A percentile compares a stretch with the other conserved stretches of the same genome.
These are phyloP conservation scores for Entophlyctis luteolus DNA, from an alignment of 192 early-diverging fungal species.

Conservation along the genomic window DNA sequence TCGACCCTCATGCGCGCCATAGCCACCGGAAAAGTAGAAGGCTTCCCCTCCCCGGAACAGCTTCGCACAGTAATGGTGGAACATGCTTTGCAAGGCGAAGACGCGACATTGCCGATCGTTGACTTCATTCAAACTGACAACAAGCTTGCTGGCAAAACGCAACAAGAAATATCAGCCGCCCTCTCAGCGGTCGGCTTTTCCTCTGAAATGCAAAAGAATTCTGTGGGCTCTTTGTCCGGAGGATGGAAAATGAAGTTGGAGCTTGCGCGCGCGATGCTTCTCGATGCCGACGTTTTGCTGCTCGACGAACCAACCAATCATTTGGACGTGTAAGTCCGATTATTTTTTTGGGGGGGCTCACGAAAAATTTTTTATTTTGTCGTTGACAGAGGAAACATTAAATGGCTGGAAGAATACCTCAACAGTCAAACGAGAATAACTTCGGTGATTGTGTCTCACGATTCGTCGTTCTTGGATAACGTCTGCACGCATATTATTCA, in stretches of 20 bases:
- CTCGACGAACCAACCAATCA: constrained; percentile 94
- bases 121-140: constrained; percentile 47
- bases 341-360: no score
- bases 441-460: constrained; percentile 74
- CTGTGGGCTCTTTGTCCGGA: constrained; percentile 50
- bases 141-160: constrained; percentile 25
- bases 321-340: constrained; percentile 69
- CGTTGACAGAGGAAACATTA: constrained; percentile 65
- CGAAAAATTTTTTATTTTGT: no score
- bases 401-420: constrained; percentile 75
- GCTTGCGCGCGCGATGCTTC: constrained; percentile 55
- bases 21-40: constrained; percentile 48
- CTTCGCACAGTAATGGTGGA: constrained; percentile 54
- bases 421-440: constrained; percentile 63
- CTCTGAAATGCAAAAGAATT: constrained; percentile 35
- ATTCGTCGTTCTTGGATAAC: constrained; percentile 74
- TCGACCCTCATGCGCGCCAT: constrained; percentile 72
- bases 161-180: constrained; percentile 28
- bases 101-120: constrained; percentile 39
- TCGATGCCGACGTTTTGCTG: constrained; percentile 81
- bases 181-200: constrained; percentile 48
- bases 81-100: constrained; percentile 48
- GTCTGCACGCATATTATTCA: constrained; percentile 79
- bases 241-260: constrained; percentile 66
- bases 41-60: constrained; percentile 50